Evolutionary conservation across 116 monocot genomes (phyloP).

Genomic region (Thalassia testudinum): DNA sequence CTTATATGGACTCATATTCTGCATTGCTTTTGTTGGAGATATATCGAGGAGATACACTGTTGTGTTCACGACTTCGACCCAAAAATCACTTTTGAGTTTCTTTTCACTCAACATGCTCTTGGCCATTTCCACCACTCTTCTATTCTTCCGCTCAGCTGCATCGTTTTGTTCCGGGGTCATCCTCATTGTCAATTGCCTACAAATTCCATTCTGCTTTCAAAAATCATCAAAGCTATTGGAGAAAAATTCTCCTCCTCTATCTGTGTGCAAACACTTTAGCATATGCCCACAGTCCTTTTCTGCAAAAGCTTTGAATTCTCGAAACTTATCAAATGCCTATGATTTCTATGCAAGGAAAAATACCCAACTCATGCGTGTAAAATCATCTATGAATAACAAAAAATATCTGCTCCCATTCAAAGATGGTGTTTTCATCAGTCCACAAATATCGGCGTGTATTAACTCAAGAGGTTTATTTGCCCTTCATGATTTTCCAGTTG

Average conservation of each 20-base stretch:
- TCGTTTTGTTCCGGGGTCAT: constrained; percentile 5
- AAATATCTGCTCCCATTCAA: constrained; percentile 11
- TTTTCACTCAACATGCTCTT: constrained; percentile 4
- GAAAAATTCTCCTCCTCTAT: constrained; percentile 15
- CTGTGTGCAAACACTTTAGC: constrained; percentile 4
- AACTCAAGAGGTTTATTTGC: constrained; percentile 3
- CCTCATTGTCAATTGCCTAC: background rate
- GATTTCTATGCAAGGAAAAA: constrained; percentile 9
- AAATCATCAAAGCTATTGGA: constrained; percentile 7
- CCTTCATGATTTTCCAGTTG: constrained; percentile 4
- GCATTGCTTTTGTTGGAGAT: constrained; percentile 5
- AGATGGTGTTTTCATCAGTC: background rate
- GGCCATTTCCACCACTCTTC: constrained; percentile 4
- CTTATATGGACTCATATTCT: constrained; percentile 3
- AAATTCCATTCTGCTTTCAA: constrained; percentile 6
- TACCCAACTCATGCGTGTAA: constrained; percentile 8
- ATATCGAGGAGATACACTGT: constrained; percentile 3
- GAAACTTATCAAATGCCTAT: constrained; percentile 9
- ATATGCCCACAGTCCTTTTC: constrained; percentile 2
- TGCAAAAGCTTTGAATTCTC: constrained; percentile 8
- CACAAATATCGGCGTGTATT: constrained; percentile 12
- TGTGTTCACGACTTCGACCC: background rate
- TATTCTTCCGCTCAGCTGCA: constrained; percentile 2
- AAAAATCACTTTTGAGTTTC: constrained; percentile 5
- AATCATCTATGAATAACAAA: constrained; percentile 14